Conservation (phyloP, 2,329 filamentous ascomycete species). For the Alternaria arborescens region DNA sequence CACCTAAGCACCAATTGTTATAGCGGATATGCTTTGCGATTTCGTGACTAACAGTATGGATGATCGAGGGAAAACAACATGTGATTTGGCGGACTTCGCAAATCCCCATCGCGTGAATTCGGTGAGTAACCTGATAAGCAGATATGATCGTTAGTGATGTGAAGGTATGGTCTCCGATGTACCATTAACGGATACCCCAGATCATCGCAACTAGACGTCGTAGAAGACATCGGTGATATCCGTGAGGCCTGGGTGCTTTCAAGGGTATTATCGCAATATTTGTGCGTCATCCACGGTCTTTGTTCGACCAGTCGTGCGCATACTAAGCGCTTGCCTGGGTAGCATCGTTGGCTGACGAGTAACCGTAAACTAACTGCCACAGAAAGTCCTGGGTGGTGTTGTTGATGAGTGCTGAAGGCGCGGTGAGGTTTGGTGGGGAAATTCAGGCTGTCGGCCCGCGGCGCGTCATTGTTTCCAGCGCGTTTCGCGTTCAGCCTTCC, state of each 20-base stretch:
- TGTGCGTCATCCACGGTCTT: not conserved
- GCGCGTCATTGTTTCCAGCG: not conserved
- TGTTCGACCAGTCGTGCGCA: not conserved
- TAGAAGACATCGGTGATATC: not conserved
- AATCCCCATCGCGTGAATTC: not conserved
- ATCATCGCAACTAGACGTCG: not conserved
- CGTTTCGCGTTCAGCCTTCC: not conserved
- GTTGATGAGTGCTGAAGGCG: not conserved
- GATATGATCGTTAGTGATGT: not conserved
- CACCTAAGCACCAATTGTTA: not conserved
- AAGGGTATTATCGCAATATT: not conserved
- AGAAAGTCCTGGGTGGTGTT: not conserved
- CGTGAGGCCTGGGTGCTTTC: not conserved
- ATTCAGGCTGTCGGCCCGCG: not conserved
- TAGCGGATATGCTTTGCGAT: not conserved
- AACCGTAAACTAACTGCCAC: not conserved
- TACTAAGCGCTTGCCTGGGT: not conserved
- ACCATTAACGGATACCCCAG: not conserved
- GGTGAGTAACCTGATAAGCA: not conserved
- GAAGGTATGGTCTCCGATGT: not conserved
- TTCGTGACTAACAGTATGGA: not conserved
- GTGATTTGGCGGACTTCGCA: not conserved
- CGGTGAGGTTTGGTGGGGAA: not conserved
- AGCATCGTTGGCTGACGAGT: not conserved
- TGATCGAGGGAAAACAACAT: not conserved